Percentiles rank a stretch among this genome's conserved stretches.
Conservation (phyloP, 768 basidiomycete species). For the Psilocybe subaeruginosa region DNA sequence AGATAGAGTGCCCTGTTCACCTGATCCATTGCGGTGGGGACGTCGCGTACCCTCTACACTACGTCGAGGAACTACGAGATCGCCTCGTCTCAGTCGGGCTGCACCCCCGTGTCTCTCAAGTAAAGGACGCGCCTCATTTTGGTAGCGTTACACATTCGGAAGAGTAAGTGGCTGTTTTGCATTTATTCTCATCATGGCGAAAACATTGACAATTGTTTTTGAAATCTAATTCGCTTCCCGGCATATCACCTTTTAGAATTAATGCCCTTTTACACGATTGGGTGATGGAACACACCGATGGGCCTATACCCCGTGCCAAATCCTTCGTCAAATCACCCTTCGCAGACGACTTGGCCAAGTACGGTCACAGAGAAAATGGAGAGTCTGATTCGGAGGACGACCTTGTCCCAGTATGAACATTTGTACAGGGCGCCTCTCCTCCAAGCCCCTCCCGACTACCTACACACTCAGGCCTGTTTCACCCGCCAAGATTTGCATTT, state of each 20-base stretch:
- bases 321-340: conserved; percentile 31
- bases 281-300: conserved; percentile 26
- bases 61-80: conserved; percentile 27
- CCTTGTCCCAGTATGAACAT: conserved; percentile 2
- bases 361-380: conserved; percentile 24
- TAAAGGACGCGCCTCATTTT: conserved; percentile 38
- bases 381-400: conserved; percentile 29
- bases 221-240: neutral
- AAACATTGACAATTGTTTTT: neutral
- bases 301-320: conserved; percentile 25
- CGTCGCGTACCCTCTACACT: conserved; percentile 35
- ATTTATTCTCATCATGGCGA: neutral
- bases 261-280: conserved; percentile 33
- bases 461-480: too few species aligned
- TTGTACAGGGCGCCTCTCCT: neutral
- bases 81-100: conserved; percentile 29
- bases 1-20: conserved; percentile 31
- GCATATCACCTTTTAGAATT: conserved; percentile 21
- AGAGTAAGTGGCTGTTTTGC: conserved; percentile 22
- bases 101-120: conserved; percentile 25
- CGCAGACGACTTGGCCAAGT: conserved; percentile 25
- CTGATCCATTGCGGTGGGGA: conserved; percentile 37
- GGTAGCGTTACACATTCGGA: conserved; percentile 36
- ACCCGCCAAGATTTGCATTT: neutral
- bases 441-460: neutral